Evolutionary conservation across 169 alveolate genomes (phyloP).

Genomic region (Plasmodium cynomolgi): DNA sequence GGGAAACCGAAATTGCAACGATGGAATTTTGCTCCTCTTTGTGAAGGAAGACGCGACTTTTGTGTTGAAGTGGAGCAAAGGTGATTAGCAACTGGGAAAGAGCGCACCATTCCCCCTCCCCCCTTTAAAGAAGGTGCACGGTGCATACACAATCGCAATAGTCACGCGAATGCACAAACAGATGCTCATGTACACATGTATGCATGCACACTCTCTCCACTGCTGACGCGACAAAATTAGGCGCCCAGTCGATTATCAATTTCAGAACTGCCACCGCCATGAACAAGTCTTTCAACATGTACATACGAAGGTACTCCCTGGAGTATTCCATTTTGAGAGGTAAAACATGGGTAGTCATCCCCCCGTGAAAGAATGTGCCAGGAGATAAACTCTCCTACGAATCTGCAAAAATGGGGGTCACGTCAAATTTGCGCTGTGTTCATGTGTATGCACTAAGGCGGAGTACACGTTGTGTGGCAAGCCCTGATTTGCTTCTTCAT

Average conservation of each 20-base stretch:
- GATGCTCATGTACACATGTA: neutral
- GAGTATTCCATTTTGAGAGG: conserved; percentile 68
- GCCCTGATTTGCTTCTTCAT: neutral
- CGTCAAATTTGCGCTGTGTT: neutral
- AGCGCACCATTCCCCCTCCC: neutral
- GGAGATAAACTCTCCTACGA: neutral
- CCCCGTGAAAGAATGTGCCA: neutral
- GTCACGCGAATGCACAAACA: neutral
- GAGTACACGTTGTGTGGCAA: neutral
- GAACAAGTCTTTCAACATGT: conserved; percentile 54
- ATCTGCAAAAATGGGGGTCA: neutral
- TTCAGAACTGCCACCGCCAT: conserved; percentile 71
- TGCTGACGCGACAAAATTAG: neutral
- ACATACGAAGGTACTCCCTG: conserved; percentile 53
- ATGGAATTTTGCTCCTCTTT: conserved; percentile 67
- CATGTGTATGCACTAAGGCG: neutral
- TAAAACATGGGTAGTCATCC: conserved; percentile 6
- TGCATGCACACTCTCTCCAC: neutral
- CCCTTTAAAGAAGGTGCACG: neutral
- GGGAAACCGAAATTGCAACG: conserved; percentile 43
- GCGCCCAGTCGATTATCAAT: conserved; percentile 62
- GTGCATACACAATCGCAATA: neutral
- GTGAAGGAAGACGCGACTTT: conserved; percentile 55
- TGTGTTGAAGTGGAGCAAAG: conserved; percentile 65
- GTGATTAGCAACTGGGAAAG: neutral